phyloP scores from a whole-genome alignment of 345 rosid species.

The Gossypium ekmanianum region DNA sequence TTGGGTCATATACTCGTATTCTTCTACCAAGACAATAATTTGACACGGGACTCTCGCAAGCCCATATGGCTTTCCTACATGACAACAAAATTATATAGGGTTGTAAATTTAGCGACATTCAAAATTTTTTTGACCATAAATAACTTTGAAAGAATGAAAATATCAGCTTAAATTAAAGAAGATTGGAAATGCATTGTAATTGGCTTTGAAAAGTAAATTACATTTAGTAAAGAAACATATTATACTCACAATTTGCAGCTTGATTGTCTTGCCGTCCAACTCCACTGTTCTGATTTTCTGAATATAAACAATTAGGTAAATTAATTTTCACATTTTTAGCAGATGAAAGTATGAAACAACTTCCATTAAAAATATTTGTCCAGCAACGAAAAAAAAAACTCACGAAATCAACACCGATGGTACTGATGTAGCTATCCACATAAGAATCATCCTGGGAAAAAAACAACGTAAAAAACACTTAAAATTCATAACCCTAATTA shows the following conservation, averaged over 20 bases:
- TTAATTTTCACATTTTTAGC: background rate
- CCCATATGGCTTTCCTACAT: background rate
- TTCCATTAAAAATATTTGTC: background rate
- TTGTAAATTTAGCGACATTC: background rate
- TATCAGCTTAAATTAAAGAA: background rate
- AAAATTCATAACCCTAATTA: conserved; percentile 8
- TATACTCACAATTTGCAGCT: conserved; percentile 65
- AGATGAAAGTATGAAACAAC: conserved; percentile 5
- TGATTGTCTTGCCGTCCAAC: conserved; percentile 73
- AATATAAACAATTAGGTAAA: background rate
- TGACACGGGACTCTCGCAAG: background rate
- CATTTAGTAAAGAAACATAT: background rate
- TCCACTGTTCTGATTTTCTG: conserved; percentile 82
- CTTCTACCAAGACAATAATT: background rate
- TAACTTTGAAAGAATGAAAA: background rate
- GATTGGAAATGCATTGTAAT: background rate
- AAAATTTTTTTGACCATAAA: background rate
- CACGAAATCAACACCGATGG: conserved; percentile 86
- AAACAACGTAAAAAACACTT: background rate
- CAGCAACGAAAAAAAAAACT: conserved; percentile 23
- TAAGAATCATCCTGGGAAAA: conserved; percentile 73
- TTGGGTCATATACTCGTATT: background rate
- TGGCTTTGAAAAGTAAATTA: background rate
- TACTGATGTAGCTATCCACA: conserved; percentile 79
- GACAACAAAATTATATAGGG: background rate